Base-by-base conservation (phyloP, 805 yeast genomes). In the Candida boidinii region DNA sequence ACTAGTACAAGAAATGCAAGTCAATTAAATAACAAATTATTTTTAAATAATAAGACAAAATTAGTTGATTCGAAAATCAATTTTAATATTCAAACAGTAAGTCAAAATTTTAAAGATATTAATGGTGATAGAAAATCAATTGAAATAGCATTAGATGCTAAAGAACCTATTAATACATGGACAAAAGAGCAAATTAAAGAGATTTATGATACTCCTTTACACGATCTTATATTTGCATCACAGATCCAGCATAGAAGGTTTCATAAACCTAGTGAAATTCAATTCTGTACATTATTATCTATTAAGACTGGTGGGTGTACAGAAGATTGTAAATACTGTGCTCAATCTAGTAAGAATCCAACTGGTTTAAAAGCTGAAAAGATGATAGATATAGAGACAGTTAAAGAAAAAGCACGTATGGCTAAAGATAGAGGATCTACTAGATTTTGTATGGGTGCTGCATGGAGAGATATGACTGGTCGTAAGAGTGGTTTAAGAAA, bases 381-480 rank as follows among this genome's bases (percentile, higher is more conserved):
- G 46, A 54, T 80, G 58, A 65, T 80, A 11, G 56, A 64, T 17
- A 48, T 79, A 9, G 86, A 79, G 5, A 64, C 65, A n/a, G 88
- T 82, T 1, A 54, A 77, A 43, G 63, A 58, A 31, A 78, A 73
- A 21, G 92, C 92, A 1, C 59, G 56, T 34, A 67, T 65, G 32
- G 88, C 92, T 10, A 76, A 78, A 44, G 59, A 45, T 5, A 79
- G 80, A 42, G 90, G 90, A 0, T 69, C 81, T 1, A 82, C 92
- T 0, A 63, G 92, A 42, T 82, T 82, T 49, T 82, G 92, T 50
- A 71, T 82, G 76, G 92, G 92, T 29, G 85, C 90, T 9, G 92
- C 92, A 2, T 83, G 90, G 92, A 68, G 92, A 51, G 90, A 80
- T 39, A 82, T 82, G 92, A 61, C 62, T 30, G 90, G 92, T 13